These are phyloP conservation scores for Ophiostoma quercus DNA, from an alignment of 2,329 filamentous ascomycete species.

Conservation along the genomic window DNA sequence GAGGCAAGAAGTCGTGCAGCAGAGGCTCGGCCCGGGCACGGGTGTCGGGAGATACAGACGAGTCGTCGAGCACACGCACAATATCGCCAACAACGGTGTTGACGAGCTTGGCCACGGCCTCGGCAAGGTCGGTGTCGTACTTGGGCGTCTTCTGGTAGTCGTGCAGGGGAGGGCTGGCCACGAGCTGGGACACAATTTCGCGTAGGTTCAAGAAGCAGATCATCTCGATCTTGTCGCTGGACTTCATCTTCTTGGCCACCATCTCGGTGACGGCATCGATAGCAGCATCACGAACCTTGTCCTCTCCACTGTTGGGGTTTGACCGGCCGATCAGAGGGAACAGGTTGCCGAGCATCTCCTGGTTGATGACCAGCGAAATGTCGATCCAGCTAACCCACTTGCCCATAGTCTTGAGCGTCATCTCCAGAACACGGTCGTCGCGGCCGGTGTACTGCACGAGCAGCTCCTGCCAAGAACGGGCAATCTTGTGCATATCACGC, in stretches of 20 bases:
- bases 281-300: constrained; percentile 81
- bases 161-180: constrained; percentile 73
- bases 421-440: constrained; percentile 70
- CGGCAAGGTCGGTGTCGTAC: constrained; percentile 93
- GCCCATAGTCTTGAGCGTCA: constrained; percentile 84
- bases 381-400: constrained; percentile 99
- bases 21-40: constrained; percentile 73
- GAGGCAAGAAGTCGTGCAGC: constrained; percentile 76
- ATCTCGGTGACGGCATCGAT: constrained; percentile 95
- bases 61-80: constrained; percentile 75
- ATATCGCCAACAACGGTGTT: constrained; percentile 86
- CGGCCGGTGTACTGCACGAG: constrained; percentile 68
- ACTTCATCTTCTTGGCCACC: constrained; percentile 95
- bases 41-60: constrained; percentile 54
- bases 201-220: constrained; percentile 85
- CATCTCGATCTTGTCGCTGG: constrained; percentile 87
- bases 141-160: constrained; percentile 74
- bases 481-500: constrained; percentile 83
- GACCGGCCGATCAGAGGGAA: constrained; percentile 81
- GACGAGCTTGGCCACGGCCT: constrained; percentile 90
- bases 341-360: constrained; percentile 76
- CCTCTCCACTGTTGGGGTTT: constrained; percentile 57
- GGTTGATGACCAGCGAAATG: constrained; percentile 86
- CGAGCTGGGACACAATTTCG: constrained; percentile 78
- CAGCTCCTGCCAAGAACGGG: constrained; percentile 86